Percentiles rank a stretch among this genome's conserved stretches.
Conservation (phyloP, 1,284 basidiomycete genomes). For the Albatrellus sp. region DNA sequence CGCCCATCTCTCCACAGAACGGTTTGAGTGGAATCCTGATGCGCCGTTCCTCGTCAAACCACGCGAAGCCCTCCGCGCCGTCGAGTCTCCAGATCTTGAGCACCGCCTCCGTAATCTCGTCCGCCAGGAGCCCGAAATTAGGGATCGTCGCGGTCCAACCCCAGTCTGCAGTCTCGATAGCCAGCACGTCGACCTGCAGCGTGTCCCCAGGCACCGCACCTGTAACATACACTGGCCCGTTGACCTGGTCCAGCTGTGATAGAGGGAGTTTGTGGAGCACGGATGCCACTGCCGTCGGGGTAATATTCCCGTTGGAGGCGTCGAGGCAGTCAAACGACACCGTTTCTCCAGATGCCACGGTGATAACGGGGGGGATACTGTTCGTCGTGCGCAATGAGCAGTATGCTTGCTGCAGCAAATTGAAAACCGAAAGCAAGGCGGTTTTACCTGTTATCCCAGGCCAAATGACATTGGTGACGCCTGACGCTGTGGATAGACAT, state of each 20-base stretch:
- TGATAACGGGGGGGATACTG: conserved; percentile 38
- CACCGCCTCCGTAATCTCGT: conserved; percentile 36
- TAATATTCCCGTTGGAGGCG: conserved; percentile 49
- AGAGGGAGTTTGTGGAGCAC: conserved; percentile 27
- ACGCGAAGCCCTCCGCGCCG: conserved; percentile 22
- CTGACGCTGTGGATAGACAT: conserved; percentile 45
- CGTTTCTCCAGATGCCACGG: conserved; percentile 37
- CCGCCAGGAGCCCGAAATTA: conserved; percentile 43
- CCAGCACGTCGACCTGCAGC: conserved; percentile 42
- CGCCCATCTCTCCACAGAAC: conserved; percentile 56
- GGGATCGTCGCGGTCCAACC: conserved; percentile 49
- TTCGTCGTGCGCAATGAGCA: neutral
- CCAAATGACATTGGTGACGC: conserved; percentile 35
- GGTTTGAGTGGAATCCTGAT: conserved; percentile 37
- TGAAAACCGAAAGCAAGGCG: neutral
- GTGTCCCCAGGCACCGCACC: conserved; percentile 42
- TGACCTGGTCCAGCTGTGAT: conserved; percentile 43
- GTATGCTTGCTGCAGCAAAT: neutral
- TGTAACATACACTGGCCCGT: conserved; percentile 41
- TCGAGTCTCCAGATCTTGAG: conserved; percentile 43
- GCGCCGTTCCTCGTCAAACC: conserved; percentile 33
- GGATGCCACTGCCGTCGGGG: conserved; percentile 24
- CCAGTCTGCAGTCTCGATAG: conserved; percentile 40
- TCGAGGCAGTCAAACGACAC: conserved; percentile 50
- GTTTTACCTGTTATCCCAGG: conserved; percentile 45